Conservation (phyloP, 2,329 filamentous ascomycete species). For the Pseudogymnoascus sp. region DNA sequence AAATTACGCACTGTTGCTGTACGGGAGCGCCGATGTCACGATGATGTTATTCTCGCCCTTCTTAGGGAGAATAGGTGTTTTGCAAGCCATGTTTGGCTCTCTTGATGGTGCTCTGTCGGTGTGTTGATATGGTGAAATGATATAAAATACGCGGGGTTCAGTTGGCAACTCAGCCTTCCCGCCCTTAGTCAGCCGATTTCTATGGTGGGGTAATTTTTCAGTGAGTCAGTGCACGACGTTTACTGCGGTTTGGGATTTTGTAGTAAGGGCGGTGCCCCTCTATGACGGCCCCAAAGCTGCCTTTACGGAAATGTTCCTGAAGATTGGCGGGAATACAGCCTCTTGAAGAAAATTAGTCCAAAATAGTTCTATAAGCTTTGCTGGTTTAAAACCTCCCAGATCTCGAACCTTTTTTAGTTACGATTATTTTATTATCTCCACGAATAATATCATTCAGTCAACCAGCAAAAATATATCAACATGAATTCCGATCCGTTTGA, state of each 20-base stretch:
- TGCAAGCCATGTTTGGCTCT: constrained; percentile 21
- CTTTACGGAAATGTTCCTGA: not conserved
- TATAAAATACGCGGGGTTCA: constrained; percentile 3
- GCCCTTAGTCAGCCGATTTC: not conserved
- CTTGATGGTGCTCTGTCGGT: not conserved
- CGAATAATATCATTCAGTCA: not conserved
- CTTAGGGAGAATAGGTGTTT: constrained; percentile 49
- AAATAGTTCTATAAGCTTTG: not conserved
- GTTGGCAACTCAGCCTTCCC: not conserved
- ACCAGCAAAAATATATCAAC: constrained; percentile 1
- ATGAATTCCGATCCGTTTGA: constrained; percentile 26
- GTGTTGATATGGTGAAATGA: not conserved
- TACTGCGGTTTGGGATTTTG: not conserved
- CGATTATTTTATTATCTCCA: not conserved
- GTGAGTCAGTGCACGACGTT: not conserved
- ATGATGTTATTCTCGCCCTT: constrained; percentile 78
- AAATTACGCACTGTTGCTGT: constrained; percentile 48
- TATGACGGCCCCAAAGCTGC: not conserved
- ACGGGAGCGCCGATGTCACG: constrained; percentile 85
- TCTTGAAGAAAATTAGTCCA: not conserved
- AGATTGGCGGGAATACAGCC: not conserved
- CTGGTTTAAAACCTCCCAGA: not conserved
- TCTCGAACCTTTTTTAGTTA: not conserved
- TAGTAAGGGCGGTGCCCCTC: not conserved
- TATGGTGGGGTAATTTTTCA: constrained; percentile 6